Evolutionary conservation across 495 filamentous ascomycete species (phyloP), one percentile per base, ranked within the genome.

Genomic region (Xylaria cubensis): DNA sequence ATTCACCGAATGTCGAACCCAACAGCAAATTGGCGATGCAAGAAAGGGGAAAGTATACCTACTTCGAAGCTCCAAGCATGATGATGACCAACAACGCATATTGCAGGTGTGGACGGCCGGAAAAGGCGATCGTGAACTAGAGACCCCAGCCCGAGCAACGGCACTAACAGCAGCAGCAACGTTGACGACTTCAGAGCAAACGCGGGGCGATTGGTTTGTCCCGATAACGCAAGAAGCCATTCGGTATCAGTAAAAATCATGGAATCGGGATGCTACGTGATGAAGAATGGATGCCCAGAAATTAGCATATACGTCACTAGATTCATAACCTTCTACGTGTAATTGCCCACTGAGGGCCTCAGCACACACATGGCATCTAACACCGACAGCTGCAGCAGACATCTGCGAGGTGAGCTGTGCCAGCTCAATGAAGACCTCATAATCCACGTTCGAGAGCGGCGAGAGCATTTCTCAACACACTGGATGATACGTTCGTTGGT

Each of bases 351-450:
- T 63, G 26, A 70, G 32, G 68, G 4, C 26, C 26, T 65, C 34
- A 36, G 21, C 36, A 42, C 26, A 64, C 69, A 15, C 34, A 71
- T 64, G 69, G 69, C 61, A 71, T 42, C 46, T 46, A 58, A 21
- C 46, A 21, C 69, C 69, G 69, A 71, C 59, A 51, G 44, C 48
- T 71, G 69, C 69, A 71, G 59, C 19, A 55, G 59, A 56, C 36
- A 42, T 3, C 36, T 69, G 39, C 36, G 50, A 66, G 46, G 64
- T 66, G 51, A 66, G 24, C 64, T 66, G 64, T 53, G 64, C 64
- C 29, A 24, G 29, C 34, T 21, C 34, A 26, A 15, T 51, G 44
- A 2, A 29, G 13, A 26, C 17, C 34, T 36, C 36, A n/a, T 9
- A 21, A 67, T 39, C 15, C 29, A 15, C 24, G 39, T 67, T 56